Evolutionary conservation across 2,329 filamentous ascomycete species (phyloP).

Genomic region (Aquanectria penicillioides): DNA sequence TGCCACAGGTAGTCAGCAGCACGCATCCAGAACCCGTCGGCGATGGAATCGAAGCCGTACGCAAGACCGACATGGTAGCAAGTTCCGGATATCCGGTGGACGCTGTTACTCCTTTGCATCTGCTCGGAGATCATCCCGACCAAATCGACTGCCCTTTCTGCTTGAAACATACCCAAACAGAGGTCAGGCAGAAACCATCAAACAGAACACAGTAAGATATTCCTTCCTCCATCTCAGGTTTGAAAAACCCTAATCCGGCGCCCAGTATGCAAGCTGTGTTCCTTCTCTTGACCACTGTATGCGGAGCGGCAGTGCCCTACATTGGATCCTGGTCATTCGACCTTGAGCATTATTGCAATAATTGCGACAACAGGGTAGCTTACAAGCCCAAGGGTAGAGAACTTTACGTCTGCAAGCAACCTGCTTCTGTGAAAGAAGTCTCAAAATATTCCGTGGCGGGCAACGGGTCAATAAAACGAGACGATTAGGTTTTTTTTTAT

Average conservation of each 20-base stretch:
- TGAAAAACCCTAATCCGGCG: not conserved
- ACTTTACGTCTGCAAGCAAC: constrained; percentile 21
- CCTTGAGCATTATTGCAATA: constrained; percentile 16
- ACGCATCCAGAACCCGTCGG: not conserved
- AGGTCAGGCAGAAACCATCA: constrained; percentile 21
- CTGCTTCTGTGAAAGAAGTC: not conserved
- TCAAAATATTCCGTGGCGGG: constrained; percentile 6
- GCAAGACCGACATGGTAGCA: constrained; percentile 2
- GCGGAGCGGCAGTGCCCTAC: constrained; percentile 9
- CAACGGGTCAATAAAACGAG: not conserved
- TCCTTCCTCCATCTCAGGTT: not conserved
- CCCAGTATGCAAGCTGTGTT: constrained; percentile 12
- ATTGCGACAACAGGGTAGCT: constrained; percentile 16
- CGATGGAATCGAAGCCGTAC: not conserved
- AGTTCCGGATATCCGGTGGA: not conserved
- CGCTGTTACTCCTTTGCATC: constrained; percentile 16
- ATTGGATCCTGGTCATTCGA: constrained; percentile 17
- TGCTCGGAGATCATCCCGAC: constrained; percentile 24
- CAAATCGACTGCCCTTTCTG: constrained; percentile 26
- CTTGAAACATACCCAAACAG: constrained; percentile 1
- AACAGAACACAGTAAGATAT: constrained; percentile 20
- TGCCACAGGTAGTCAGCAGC: not conserved
- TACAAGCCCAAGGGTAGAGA: constrained; percentile 21
- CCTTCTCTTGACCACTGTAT: constrained; percentile 13
- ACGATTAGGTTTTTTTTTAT: not conserved